A percentile compares a stretch with the other conserved stretches of the same genome.
These are phyloP conservation scores for Ophiostoma tasmaniense DNA, from an alignment of 2,329 filamentous ascomycete species.

Conservation along the genomic window DNA sequence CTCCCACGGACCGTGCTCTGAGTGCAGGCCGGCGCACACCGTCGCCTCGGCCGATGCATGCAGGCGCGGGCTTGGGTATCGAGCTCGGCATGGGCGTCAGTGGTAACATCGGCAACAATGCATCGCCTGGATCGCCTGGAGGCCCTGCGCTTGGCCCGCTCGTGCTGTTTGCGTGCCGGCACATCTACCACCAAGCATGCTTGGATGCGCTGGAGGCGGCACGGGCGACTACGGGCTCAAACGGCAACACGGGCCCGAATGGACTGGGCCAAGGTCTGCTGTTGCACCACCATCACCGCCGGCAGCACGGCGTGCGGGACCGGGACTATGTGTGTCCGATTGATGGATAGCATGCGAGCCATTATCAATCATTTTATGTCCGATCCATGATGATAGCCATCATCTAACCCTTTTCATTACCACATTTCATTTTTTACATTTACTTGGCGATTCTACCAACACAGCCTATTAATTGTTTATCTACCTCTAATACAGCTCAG, in stretches of 20 bases:
- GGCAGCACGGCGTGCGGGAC: conserved; percentile 26
- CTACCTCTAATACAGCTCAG: background rate
- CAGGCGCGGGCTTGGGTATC: background rate
- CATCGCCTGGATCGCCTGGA: conserved; percentile 23
- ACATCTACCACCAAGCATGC: conserved; percentile 62
- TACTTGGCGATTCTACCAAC: background rate
- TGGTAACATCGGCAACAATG: background rate
- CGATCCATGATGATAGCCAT: background rate
- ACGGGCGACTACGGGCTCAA: conserved; percentile 26
- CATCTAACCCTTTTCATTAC: background rate
- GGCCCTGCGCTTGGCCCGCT: conserved; percentile 48
- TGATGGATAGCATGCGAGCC: conserved; percentile 35
- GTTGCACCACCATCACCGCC: conserved; percentile 4
- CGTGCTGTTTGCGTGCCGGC: conserved; percentile 60
- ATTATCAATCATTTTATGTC: background rate
- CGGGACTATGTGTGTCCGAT: conserved; percentile 49
- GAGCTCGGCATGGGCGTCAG: background rate
- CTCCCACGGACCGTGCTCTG: background rate
- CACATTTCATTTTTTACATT: background rate
- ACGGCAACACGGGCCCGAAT: background rate
- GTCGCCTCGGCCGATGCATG: background rate
- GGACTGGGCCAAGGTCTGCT: background rate
- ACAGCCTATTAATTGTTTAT: background rate
- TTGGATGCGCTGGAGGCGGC: conserved; percentile 56
- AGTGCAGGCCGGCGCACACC: conserved; percentile 10